A percentile compares a stretch with the other conserved stretches of the same genome.
phyloP scores from a whole-genome alignment of 805 yeast genomes.

The Ogataea neopini region DNA sequence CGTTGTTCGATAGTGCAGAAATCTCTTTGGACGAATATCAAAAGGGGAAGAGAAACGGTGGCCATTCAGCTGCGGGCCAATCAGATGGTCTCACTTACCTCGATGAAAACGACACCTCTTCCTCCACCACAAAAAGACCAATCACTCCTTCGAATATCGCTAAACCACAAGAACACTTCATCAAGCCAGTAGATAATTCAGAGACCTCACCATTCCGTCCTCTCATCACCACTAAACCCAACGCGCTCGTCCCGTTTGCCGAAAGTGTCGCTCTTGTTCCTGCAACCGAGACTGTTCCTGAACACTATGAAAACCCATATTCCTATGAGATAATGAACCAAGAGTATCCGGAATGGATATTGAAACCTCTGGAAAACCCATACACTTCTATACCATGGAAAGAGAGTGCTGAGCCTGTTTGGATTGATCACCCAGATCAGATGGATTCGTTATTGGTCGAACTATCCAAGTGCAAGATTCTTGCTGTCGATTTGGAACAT shows the following conservation, averaged over 20 bases:
- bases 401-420: slow-evolving; percentile 53
- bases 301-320: slow-evolving; percentile 81
- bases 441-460: slow-evolving; percentile 56
- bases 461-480: slow-evolving; percentile 52
- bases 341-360: slow-evolving; percentile 63
- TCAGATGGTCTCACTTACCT: slow-evolving; percentile 46
- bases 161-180: slow-evolving; percentile 74
- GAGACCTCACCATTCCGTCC: slow-evolving; percentile 79
- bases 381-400: slow-evolving; percentile 60
- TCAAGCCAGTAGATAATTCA: slow-evolving; percentile 57
- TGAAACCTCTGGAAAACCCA: slow-evolving; percentile 45
- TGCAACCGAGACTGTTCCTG: slow-evolving; percentile 44
- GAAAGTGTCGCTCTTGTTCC: slow-evolving; percentile 45
- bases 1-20: slow-evolving; percentile 75
- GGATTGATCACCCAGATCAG: slow-evolving; percentile 65
- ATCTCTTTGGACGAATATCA: slow-evolving; percentile 54
- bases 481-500: slow-evolving; percentile 95
- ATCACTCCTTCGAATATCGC: slow-evolving; percentile 18
- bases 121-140: slow-evolving; percentile 7
- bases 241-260: slow-evolving; percentile 58
- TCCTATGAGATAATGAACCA: slow-evolving; percentile 67
- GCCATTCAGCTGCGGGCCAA: slow-evolving; percentile 8
- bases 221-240: slow-evolving; percentile 67
- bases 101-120: slow-evolving; percentile 51
- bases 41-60: slow-evolving; percentile 22